Evolutionary conservation across 225 moss, liverwort and hornwort species (phyloP).

Genomic region (Bryum argenteum): DNA sequence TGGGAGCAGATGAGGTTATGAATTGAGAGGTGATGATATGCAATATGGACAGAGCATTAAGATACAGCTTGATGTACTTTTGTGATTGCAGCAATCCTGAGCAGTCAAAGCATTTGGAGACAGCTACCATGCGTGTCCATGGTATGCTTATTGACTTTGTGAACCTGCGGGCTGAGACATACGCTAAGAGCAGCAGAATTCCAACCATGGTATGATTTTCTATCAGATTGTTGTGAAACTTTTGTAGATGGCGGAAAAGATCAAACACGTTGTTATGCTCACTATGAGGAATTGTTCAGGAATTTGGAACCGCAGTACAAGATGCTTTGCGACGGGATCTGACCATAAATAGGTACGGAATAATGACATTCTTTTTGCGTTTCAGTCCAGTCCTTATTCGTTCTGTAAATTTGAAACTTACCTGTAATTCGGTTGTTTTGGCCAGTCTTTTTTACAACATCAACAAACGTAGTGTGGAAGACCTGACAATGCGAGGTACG

Average conservation of each 20-base stretch:
- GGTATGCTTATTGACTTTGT: conserved; percentile 85
- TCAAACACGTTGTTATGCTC: conserved; percentile 13
- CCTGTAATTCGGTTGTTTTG: conserved; percentile 18
- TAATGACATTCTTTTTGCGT: neutral
- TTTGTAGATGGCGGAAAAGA: neutral
- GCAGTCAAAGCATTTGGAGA: conserved; percentile 96
- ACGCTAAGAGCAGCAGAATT: conserved; percentile 77
- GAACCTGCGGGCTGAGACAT: conserved; percentile 85
- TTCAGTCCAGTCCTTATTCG: neutral
- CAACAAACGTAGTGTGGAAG: conserved; percentile 71
- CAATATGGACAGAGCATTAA: too few relatives aligned
- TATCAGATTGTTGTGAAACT: neutral
- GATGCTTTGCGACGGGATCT: conserved; percentile 85
- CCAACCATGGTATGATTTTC: conserved; percentile 63
- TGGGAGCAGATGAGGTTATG: neutral
- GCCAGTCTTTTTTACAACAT: conserved; percentile 85
- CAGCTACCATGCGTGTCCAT: conserved; percentile 83
- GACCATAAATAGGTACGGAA: conserved; percentile 75
- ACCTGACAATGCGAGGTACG: conserved; percentile 70
- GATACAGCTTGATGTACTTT: too few relatives aligned
- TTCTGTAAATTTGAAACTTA: conserved; percentile 11
- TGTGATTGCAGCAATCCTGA: conserved; percentile 77
- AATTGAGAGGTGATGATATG: neutral
- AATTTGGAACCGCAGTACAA: conserved; percentile 88
- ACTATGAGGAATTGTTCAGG: conserved; percentile 37